Evolutionary conservation across 73 alveolate species (phyloP).

Genomic region (Symbiodinium pilosum): DNA sequence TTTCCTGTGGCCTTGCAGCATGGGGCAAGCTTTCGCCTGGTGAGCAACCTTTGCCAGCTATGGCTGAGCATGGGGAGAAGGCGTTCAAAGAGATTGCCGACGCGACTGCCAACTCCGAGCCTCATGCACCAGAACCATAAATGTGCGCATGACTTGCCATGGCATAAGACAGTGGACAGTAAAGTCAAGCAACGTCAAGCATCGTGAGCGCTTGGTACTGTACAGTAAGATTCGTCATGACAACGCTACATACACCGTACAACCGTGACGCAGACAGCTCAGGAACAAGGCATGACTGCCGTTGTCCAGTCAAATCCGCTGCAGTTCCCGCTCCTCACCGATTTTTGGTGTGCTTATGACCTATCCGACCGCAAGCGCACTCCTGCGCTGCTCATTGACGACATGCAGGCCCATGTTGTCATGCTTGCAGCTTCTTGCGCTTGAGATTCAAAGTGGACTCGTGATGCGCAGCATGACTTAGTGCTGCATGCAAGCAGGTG

Average conservation of each 20-base stretch:
- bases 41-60: slow-evolving; percentile 50
- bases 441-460: background rate
- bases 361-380: slow-evolving; percentile 71
- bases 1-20: background rate
- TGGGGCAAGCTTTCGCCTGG: slow-evolving; percentile 60
- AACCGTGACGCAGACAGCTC: background rate
- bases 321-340: slow-evolving; percentile 60
- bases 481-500: slow-evolving; percentile 39
- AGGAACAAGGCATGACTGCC: slow-evolving; percentile 53
- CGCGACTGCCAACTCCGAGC: slow-evolving; percentile 26
- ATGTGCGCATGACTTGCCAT: no score
- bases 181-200: no score
- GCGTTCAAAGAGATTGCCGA: slow-evolving; percentile 36
- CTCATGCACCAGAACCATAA: no score
- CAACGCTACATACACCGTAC: no score
- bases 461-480: no score
- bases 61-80: slow-evolving; percentile 36
- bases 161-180: no score
- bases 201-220: no score
- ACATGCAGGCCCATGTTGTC: slow-evolving; percentile 51
- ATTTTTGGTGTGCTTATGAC: slow-evolving; percentile 86
- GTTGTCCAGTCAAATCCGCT: slow-evolving; percentile 43
- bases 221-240: no score
- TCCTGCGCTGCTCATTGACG: slow-evolving; percentile 53
- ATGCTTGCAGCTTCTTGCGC: background rate